Percentiles rank a stretch among this genome's conserved stretches.
phyloP scores from a whole-genome alignment of 805 yeast genomes.

The Candida easanensis region DNA sequence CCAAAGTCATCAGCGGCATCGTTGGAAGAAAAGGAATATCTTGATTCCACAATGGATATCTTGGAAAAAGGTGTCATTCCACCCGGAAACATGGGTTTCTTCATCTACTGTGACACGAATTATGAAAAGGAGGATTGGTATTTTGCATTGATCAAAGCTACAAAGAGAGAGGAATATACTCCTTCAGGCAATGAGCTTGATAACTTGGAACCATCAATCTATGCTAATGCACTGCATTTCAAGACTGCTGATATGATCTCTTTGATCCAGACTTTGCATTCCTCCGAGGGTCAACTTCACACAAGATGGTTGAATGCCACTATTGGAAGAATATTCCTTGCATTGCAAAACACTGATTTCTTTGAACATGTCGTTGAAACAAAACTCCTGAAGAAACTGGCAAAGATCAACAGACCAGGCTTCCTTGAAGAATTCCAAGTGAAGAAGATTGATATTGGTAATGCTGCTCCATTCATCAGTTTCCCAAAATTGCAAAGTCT shows the following conservation, averaged over 20 bases:
- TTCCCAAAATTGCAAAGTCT: constrained; percentile 66
- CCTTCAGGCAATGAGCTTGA: constrained; percentile 27
- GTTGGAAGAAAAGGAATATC: constrained; percentile 3
- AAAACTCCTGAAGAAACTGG: constrained; percentile 67
- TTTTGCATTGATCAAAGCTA: constrained; percentile 76
- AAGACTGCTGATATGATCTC: constrained; percentile 68
- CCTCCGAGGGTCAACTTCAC: constrained; percentile 78
- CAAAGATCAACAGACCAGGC: constrained; percentile 81
- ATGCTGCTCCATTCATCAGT: constrained; percentile 75
- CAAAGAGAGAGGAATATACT: constrained; percentile 41
- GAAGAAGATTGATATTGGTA: constrained; percentile 70
- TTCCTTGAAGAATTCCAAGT: constrained; percentile 82
- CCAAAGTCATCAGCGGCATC: constrained; percentile 34
- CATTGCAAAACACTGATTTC: constrained; percentile 67
- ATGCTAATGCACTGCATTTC: constrained; percentile 74
- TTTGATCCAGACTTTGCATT: constrained; percentile 72
- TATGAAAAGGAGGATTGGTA: constrained; percentile 92
- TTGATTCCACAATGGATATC: constrained; percentile 23
- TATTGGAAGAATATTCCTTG: constrained; percentile 76
- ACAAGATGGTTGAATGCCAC: constrained; percentile 91
- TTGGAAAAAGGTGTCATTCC: constrained; percentile 24
- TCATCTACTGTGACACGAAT: constrained; percentile 73
- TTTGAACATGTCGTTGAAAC: constrained; percentile 56
- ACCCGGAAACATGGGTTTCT: constrained; percentile 42
- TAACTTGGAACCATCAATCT: constrained; percentile 51